These are phyloP conservation scores for Umbilicus rupestris DNA, from an alignment of 164 flowering plant species.

Conservation along the genomic window DNA sequence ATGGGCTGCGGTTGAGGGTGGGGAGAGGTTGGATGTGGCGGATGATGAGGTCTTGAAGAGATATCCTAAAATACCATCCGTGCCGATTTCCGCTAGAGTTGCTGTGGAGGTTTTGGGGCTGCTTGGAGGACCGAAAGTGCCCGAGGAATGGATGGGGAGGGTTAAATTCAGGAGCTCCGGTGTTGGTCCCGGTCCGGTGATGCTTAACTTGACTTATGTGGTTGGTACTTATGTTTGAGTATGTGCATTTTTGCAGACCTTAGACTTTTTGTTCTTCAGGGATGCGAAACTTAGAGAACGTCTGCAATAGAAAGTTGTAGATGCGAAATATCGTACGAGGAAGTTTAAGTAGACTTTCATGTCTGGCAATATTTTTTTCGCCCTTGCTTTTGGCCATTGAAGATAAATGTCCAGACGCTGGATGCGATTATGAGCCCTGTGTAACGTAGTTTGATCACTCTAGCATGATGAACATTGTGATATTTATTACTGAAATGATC, in stretches of 20 bases:
- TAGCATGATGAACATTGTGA: no score
- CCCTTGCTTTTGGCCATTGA: no score
- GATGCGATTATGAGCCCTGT: no score
- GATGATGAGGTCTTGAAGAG: conserved; percentile 36
- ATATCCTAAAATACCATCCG: conserved; percentile 69
- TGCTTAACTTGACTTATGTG: conserved; percentile 66
- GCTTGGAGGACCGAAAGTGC: conserved; percentile 43
- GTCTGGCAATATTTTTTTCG: no score
- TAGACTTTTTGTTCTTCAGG: no score
- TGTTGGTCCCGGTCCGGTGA: conserved; percentile 60
- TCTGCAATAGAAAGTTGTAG: no score
- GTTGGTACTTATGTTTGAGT: conserved; percentile 22
- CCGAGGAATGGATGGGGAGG: conserved; percentile 47
- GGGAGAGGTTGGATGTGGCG: conserved; percentile 45
- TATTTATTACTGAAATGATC: no score
- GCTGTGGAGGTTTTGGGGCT: conserved; percentile 48
- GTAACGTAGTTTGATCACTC: no score
- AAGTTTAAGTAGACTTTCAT: no score
- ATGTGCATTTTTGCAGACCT: neutral
- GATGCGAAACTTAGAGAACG: no score
- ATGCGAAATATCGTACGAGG: no score
- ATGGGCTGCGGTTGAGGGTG: conserved; percentile 63
- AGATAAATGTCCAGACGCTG: no score
- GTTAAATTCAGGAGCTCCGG: conserved; percentile 46
- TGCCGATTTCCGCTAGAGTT: conserved; percentile 57